phyloP scores from a whole-genome alignment of 495 filamentous ascomycete genomes.

The Hypoxylon fuscum region DNA sequence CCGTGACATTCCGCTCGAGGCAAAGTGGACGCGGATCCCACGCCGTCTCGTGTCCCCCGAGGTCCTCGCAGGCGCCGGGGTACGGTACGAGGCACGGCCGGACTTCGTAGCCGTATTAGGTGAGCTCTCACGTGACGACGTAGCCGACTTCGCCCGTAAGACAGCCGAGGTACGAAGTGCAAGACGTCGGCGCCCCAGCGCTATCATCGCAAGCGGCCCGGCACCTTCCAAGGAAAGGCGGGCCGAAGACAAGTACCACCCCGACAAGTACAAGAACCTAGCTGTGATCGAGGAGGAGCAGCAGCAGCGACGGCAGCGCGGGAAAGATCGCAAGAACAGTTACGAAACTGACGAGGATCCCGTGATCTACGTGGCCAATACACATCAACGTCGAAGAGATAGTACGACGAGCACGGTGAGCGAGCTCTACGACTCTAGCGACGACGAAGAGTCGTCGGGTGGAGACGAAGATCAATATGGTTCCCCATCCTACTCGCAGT shows the following conservation, averaged over 20 bases:
- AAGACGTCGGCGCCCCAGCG: conserved; percentile 22
- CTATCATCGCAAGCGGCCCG: conserved; percentile 1
- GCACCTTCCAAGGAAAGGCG: conserved; percentile 15
- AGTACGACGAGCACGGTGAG: conserved; percentile 34
- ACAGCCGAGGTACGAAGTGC: conserved; percentile 65
- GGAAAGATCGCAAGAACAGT: conserved; percentile 29
- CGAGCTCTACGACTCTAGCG: conserved; percentile 43
- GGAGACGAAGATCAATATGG: not conserved
- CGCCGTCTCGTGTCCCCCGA: conserved; percentile 72
- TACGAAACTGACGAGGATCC: conserved; percentile 33
- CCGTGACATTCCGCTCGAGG: conserved; percentile 69
- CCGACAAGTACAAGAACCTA: conserved; percentile 43
- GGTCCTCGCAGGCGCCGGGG: conserved; percentile 68
- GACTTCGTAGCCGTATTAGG: conserved; percentile 75
- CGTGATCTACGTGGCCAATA: conserved; percentile 33
- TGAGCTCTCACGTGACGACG: conserved; percentile 66
- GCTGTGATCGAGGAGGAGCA: conserved; percentile 32
- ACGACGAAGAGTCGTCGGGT: conserved; percentile 20
- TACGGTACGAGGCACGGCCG: conserved; percentile 73
- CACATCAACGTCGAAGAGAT: conserved; percentile 21
- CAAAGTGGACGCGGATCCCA: conserved; percentile 76
- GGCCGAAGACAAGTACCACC: conserved; percentile 33
- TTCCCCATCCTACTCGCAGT: conserved; percentile 31
- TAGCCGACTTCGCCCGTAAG: conserved; percentile 64
- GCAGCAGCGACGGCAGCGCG: conserved; percentile 4